Conservation (phyloP, 1,139 yeast genomes). For the Geotrichum restrictum region DNA sequence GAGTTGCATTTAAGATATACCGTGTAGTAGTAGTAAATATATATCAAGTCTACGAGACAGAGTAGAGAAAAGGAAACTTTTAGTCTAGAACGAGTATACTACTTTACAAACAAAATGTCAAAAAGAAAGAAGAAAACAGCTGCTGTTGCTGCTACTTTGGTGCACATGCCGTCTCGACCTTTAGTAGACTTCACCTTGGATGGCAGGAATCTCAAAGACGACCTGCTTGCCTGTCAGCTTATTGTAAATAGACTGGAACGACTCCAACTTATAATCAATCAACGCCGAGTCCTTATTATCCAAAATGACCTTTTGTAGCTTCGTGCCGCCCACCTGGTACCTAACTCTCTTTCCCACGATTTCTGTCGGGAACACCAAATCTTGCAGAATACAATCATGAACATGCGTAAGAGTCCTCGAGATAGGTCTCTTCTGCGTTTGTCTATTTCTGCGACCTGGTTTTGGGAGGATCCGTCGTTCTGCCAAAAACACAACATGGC, state of each 20-base stretch:
- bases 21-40: too few relatives aligned
- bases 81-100: too few relatives aligned
- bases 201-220: constrained; percentile 87
- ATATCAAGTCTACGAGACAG: too few relatives aligned
- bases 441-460: constrained; percentile 73
- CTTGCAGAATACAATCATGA: constrained; percentile 98
- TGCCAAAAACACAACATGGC: constrained; percentile 98
- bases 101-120: too few relatives aligned
- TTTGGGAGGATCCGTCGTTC: constrained; percentile 99
- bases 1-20: too few relatives aligned
- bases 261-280: constrained; percentile 98
- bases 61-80: too few relatives aligned
- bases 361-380: constrained; percentile 99
- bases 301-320: constrained; percentile 94
- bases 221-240: constrained; percentile 99
- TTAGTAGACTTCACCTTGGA: constrained; percentile 58
- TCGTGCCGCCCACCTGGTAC: constrained; percentile 98
- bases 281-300: constrained; percentile 97
- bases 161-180: too few relatives aligned
- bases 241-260: constrained; percentile 98
- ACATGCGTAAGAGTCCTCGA: constrained; percentile 99
- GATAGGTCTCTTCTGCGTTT: constrained; percentile 98
- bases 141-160: too few relatives aligned
- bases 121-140: too few relatives aligned
- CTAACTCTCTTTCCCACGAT: constrained; percentile 98